Evolutionary conservation across 2,329 filamentous ascomycete species (phyloP).

Genomic region (Colletotrichum ledebouriae): DNA sequence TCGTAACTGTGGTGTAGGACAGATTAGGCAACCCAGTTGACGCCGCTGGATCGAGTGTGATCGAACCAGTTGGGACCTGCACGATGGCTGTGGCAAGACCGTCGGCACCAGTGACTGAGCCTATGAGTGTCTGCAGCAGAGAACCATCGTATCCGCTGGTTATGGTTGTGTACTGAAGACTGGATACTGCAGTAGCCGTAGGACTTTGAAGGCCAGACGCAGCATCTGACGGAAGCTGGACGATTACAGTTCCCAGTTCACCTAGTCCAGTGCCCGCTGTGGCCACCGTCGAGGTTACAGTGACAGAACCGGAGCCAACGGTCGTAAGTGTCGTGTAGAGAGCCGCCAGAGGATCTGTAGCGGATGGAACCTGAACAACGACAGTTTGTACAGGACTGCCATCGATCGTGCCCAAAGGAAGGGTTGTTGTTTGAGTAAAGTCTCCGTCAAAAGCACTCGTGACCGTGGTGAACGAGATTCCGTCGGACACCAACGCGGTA

Average conservation of each 20-base stretch:
- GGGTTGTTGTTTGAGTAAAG: conserved; percentile 3
- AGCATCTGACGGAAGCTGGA: conserved; percentile 11
- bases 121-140: not conserved
- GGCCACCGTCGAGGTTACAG: not conserved
- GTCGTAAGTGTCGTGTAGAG: conserved; percentile 25
- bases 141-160: conserved; percentile 30
- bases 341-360: not conserved
- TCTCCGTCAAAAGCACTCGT: conserved; percentile 9
- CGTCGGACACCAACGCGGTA: not conserved
- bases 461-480: not conserved
- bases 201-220: not conserved
- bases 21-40: not conserved
- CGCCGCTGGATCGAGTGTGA: not conserved
- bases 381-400: conserved; percentile 11
- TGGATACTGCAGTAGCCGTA: not conserved
- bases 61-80: conserved; percentile 13
- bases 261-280: not conserved
- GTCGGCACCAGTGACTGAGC: conserved; percentile 5
- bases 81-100: conserved; percentile 29
- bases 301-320: conserved; percentile 4
- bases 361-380: conserved; percentile 4
- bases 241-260: conserved; percentile 1
- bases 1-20: conserved; percentile 33
- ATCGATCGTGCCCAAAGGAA: conserved; percentile 12
- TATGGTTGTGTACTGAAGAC: conserved; percentile 6